A percentile compares a stretch with the other conserved stretches of the same genome.
These are phyloP conservation scores for Mycena sp. DNA, from an alignment of 1,284 basidiomycete genomes.

Conservation along the genomic window DNA sequence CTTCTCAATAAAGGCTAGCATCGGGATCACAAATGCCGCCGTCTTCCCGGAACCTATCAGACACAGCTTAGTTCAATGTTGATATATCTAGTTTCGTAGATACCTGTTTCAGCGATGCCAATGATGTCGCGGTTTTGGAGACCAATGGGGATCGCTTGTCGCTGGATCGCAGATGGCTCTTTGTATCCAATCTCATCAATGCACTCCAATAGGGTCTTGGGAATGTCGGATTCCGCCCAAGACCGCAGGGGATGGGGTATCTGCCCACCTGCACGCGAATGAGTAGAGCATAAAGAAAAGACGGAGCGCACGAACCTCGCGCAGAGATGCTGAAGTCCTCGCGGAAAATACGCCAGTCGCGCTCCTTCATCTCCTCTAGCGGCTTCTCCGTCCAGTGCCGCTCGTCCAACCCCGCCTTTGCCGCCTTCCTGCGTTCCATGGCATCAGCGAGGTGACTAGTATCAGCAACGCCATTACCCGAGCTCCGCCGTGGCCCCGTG, in stretches of 20 bases:
- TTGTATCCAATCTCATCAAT: slow-evolving; percentile 95
- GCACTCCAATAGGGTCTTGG: slow-evolving; percentile 79
- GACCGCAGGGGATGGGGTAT: slow-evolving; percentile 94
- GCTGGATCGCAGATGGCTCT: slow-evolving; percentile 96
- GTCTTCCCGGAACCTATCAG: slow-evolving; percentile 94
- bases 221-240: slow-evolving; percentile 92
- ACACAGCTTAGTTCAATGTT: background rate
- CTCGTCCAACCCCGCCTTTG: slow-evolving; percentile 86
- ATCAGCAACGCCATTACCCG: slow-evolving; percentile 47
- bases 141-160: slow-evolving; percentile 98
- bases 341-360: slow-evolving; percentile 99
- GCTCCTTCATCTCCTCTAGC: slow-evolving; percentile 93
- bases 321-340: slow-evolving; percentile 98
- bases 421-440: slow-evolving; percentile 84
- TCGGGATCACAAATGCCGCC: slow-evolving; percentile 98
- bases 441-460: slow-evolving; percentile 73
- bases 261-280: slow-evolving; percentile 72
- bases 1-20: slow-evolving; percentile 93
- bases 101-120: slow-evolving; percentile 97
- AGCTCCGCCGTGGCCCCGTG: slow-evolving; percentile 40
- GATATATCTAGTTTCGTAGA: slow-evolving; percentile 31
- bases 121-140: slow-evolving; percentile 96
- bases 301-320: slow-evolving; percentile 63
- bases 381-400: slow-evolving; percentile 98
- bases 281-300: slow-evolving; percentile 5